Conservation (phyloP, 2,329 filamentous ascomycete genomes). For the Tricladium varicosporioides region DNA sequence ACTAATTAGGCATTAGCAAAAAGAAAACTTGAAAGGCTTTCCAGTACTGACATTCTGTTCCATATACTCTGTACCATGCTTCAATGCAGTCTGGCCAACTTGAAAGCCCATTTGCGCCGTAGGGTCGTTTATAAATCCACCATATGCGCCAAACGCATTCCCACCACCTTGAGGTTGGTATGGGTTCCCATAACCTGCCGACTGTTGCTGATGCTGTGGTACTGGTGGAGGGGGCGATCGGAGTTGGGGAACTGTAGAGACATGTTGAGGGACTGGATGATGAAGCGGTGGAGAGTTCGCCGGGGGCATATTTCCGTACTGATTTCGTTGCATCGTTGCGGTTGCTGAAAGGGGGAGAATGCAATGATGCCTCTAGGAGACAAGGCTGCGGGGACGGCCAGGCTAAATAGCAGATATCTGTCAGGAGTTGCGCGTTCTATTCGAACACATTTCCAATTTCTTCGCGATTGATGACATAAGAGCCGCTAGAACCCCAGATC, state of each 20-base stretch:
- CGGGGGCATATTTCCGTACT: slow-evolving; percentile 68
- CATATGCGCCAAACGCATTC: slow-evolving; percentile 70
- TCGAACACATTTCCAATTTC: slow-evolving; percentile 7
- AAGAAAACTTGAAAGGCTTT: too few relatives aligned
- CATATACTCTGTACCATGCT: slow-evolving; percentile 88
- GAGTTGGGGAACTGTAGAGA: slow-evolving; percentile 95
- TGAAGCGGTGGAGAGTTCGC: slow-evolving; percentile 87
- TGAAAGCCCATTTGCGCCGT: slow-evolving; percentile 94
- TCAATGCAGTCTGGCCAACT: slow-evolving; percentile 87
- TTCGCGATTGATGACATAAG: background rate
- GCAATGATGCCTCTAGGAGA: background rate
- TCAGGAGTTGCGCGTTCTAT: background rate
- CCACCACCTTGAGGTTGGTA: slow-evolving; percentile 60
- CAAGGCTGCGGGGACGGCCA: background rate
- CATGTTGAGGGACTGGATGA: slow-evolving; percentile 96
- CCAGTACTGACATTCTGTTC: slow-evolving; percentile 77
- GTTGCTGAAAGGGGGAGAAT: background rate
- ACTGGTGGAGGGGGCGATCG: slow-evolving; percentile 85
- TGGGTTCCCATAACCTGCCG: slow-evolving; percentile 64
- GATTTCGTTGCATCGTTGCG: slow-evolving; percentile 74
- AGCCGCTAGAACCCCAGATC: slow-evolving; percentile 11
- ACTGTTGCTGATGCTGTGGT: slow-evolving; percentile 63
- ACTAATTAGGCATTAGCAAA: slow-evolving; percentile 40
- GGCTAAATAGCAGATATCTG: background rate
- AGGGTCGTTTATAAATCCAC: slow-evolving; percentile 93